Conservation (phyloP, 768 basidiomycete genomes). For the Rhodotorula diobovata region DNA sequence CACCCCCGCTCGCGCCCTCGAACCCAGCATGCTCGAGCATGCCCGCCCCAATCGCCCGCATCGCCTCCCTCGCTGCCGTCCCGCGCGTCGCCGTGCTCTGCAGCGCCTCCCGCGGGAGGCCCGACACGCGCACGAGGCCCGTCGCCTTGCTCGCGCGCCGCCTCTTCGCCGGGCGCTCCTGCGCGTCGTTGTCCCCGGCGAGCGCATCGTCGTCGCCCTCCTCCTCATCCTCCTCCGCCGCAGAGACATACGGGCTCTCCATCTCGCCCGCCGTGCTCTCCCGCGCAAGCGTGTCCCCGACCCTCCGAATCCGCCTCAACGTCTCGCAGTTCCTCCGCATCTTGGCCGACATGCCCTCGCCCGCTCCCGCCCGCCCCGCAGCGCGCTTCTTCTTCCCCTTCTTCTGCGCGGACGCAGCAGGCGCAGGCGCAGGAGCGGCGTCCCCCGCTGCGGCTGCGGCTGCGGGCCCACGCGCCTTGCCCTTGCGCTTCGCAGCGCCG, state of each 20-base stretch:
- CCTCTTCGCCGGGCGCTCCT: neutral
- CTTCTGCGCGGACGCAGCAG: neutral
- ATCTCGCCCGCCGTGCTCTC: constrained; percentile 10
- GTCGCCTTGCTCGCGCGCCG: neutral
- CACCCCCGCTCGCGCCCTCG: constrained; percentile 42
- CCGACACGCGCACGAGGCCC: neutral
- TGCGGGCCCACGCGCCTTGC: neutral
- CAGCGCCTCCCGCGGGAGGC: neutral
- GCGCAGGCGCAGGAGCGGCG: no score
- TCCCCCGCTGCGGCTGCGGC: no score
- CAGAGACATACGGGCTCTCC: constrained; percentile 9
- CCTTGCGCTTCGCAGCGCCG: neutral
- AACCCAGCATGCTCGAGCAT: constrained; percentile 34
- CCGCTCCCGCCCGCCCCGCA: no score
- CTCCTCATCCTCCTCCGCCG: neutral
- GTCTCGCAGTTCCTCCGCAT: constrained; percentile 37
- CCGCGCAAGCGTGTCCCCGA: constrained; percentile 20
- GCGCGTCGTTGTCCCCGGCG: no score
- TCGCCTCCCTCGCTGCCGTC: constrained; percentile 7
- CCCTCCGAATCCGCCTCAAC: constrained; percentile 17
- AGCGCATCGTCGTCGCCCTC: neutral
- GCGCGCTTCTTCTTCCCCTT: neutral
- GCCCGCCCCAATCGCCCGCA: constrained; percentile 4
- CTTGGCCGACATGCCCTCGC: neutral
- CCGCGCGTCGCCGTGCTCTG: constrained; percentile 1